Conservation (phyloP, 805 yeast species). For the Torulaspora maleeae region DNA sequence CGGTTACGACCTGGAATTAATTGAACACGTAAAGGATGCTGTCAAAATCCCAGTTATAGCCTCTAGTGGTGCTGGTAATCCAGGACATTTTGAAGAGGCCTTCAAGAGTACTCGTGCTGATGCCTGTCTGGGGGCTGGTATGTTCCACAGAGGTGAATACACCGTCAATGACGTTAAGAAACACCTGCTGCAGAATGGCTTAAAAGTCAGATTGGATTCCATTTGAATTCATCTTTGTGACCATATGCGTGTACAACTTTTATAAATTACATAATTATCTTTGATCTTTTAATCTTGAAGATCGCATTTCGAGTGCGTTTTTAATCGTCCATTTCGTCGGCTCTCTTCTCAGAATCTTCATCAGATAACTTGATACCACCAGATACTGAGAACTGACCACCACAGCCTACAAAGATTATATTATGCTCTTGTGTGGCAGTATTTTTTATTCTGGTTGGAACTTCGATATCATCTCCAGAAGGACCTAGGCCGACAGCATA, state of each 20-base stretch:
- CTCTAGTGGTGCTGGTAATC: conserved; percentile 95
- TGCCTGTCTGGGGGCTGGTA: conserved; percentile 98
- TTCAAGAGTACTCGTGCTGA: conserved; percentile 78
- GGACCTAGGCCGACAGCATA: conserved; percentile 96
- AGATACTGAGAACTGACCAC: conserved; percentile 92
- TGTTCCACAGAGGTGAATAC: conserved; percentile 94
- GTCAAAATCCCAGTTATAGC: conserved; percentile 93
- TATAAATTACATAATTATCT: conserved; percentile 5
- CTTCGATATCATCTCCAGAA: conserved; percentile 75
- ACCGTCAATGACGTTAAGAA: conserved; percentile 79
- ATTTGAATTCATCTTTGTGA: neutral
- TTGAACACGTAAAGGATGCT: conserved; percentile 67
- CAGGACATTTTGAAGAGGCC: conserved; percentile 85
- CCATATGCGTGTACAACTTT: conserved; percentile 5
- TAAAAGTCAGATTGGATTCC: conserved; percentile 68
- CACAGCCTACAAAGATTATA: conserved; percentile 75
- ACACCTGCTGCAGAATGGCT: conserved; percentile 52
- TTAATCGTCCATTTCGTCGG: conserved; percentile 50
- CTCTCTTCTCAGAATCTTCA: conserved; percentile 41
- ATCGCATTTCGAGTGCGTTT: conserved; percentile 16
- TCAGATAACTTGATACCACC: conserved; percentile 58
- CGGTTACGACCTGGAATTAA: conserved; percentile 86
- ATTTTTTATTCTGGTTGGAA: conserved; percentile 84
- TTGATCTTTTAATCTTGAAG: neutral
- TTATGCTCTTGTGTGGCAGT: conserved; percentile 85